phyloP scores from a whole-genome alignment of 2,329 filamentous ascomycete genomes.

The Myotisia sp. region DNA sequence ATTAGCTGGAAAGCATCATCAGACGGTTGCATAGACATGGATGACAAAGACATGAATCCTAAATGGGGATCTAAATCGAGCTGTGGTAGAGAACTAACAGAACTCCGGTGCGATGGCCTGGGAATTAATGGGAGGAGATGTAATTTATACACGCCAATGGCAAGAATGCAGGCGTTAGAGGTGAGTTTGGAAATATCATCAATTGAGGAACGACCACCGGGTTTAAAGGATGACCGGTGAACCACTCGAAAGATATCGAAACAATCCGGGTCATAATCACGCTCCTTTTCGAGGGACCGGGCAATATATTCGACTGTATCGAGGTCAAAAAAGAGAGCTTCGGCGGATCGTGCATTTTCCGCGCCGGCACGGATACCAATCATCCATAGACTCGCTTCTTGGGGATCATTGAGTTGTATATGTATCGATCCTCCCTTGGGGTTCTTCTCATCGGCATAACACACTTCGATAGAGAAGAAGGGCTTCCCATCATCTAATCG shows the following conservation, averaged over 20 bases:
- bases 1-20: conserved; percentile 55
- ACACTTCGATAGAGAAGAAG: conserved; percentile 53
- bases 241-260: conserved; percentile 58
- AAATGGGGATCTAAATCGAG: conserved; percentile 37
- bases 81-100: conserved; percentile 40
- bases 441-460: conserved; percentile 51
- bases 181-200: conserved; percentile 53
- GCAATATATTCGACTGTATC: conserved; percentile 49
- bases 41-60: conserved; percentile 49
- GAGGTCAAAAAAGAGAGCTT: conserved; percentile 41
- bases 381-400: conserved; percentile 54
- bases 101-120: conserved; percentile 41
- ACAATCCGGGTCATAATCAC: conserved; percentile 53
- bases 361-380: conserved; percentile 47
- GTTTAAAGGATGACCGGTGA: conserved; percentile 45
- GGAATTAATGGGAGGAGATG: conserved; percentile 50
- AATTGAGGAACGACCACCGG: conserved; percentile 42
- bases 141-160: conserved; percentile 54
- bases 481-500: conserved; percentile 53
- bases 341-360: conserved; percentile 39
- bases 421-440: conserved; percentile 46
- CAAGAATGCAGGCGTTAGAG: conserved; percentile 53
- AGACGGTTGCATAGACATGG: conserved; percentile 43
- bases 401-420: conserved; percentile 48
- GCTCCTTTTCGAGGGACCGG: conserved; percentile 47